A percentile compares a stretch with the other conserved stretches of the same genome.
Conservation (phyloP, 2,329 filamentous ascomycete genomes). For the Arthrinium phaeospermum region DNA sequence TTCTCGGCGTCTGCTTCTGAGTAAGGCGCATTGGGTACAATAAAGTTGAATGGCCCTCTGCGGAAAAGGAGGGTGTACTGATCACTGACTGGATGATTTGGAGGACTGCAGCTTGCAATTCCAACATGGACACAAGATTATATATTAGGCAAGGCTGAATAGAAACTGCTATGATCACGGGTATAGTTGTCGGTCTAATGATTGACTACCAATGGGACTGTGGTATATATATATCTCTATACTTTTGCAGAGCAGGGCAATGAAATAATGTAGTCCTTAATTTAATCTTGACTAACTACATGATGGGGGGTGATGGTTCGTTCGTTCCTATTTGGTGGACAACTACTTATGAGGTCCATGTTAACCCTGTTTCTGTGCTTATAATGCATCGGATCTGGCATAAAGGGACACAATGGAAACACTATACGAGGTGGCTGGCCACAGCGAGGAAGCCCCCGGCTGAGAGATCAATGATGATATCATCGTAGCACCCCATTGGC, state of each 20-base stretch:
- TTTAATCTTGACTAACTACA: neutral
- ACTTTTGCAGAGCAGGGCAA: neutral
- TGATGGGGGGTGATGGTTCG: neutral
- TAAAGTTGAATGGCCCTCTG: neutral
- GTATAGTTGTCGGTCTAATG: neutral
- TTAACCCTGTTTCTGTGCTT: neutral
- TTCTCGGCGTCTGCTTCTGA: constrained; percentile 5
- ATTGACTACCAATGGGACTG: neutral
- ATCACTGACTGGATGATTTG: neutral
- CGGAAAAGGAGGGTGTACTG: neutral
- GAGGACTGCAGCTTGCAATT: neutral
- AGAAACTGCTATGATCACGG: no score
- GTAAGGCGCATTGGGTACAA: neutral
- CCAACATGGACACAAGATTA: neutral
- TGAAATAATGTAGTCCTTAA: neutral
- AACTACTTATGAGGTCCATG: neutral
- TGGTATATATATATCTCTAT: no score
- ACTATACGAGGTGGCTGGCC: neutral
- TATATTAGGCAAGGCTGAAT: no score
- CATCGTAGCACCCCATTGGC: neutral
- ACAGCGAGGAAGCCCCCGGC: neutral
- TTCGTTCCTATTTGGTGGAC: neutral
- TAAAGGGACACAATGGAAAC: neutral
- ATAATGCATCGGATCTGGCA: neutral
- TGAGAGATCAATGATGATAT: neutral